Percentiles rank a stretch among this genome's conserved stretches.
These are phyloP conservation scores for Debaryomyces sp. DNA, from an alignment of 1,139 yeast species.

Conservation along the genomic window DNA sequence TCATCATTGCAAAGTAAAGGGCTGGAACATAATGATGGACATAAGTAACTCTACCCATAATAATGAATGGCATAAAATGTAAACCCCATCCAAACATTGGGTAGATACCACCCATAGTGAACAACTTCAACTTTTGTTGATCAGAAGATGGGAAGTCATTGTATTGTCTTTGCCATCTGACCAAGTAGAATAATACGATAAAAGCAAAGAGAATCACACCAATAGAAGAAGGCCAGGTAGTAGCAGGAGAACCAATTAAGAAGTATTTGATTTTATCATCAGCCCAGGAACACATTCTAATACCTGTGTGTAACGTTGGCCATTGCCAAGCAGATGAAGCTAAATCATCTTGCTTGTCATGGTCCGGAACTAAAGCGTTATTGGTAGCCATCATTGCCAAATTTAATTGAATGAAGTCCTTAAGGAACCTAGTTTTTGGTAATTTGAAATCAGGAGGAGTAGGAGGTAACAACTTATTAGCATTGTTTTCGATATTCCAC, in stretches of 20 bases:
- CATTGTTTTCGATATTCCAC: constrained; percentile 96
- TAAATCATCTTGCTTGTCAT: constrained; percentile 86
- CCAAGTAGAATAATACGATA: constrained; percentile 56
- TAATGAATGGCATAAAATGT: constrained; percentile 85
- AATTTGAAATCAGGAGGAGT: constrained; percentile 72
- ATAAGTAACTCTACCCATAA: constrained; percentile 97
- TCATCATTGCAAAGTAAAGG: constrained; percentile 88
- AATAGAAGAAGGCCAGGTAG: constrained; percentile 88
- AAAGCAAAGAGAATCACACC: constrained; percentile 66
- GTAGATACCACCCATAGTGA: constrained; percentile 82
- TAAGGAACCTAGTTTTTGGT: constrained; percentile 82
- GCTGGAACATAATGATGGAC: constrained; percentile 98
- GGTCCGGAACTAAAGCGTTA: constrained; percentile 92
- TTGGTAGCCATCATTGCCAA: constrained; percentile 99
- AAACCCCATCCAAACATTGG: constrained; percentile 94
- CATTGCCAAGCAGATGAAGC: constrained; percentile 98
- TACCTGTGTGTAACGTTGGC: constrained; percentile 92
- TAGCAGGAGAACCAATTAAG: constrained; percentile 90
- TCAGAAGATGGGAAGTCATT: constrained; percentile 58
- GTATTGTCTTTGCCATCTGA: constrained; percentile 95
- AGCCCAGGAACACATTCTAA: constrained; percentile 96
- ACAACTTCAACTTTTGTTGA: constrained; percentile 34
- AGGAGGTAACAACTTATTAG: constrained; percentile 71
- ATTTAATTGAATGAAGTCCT: constrained; percentile 90
- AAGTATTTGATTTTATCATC: constrained; percentile 79